These are phyloP conservation scores for Diplocarpon rosae DNA, from an alignment of 2,329 filamentous ascomycete genomes.

Conservation along the genomic window DNA sequence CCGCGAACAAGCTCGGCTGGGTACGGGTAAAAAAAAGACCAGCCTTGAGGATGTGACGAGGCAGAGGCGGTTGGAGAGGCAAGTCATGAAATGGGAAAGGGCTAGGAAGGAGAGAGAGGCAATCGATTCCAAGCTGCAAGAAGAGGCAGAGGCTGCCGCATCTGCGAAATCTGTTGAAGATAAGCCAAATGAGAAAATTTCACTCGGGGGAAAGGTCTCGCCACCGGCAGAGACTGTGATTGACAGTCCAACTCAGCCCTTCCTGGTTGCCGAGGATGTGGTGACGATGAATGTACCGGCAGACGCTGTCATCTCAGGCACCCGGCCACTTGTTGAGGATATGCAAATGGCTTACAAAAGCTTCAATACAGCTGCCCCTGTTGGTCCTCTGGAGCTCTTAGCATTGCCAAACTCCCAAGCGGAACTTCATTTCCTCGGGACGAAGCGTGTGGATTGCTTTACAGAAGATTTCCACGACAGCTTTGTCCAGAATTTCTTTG, in stretches of 20 bases:
- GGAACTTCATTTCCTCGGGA: background rate
- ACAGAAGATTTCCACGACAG: conserved; percentile 1
- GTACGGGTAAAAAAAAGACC: conserved; percentile 53
- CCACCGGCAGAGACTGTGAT: background rate
- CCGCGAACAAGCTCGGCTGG: conserved; percentile 63
- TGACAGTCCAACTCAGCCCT: background rate
- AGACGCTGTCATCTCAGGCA: too few species aligned
- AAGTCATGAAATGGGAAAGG: conserved; percentile 79
- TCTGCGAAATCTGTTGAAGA: background rate
- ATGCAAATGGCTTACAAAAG: background rate
- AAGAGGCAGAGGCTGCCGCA: conserved; percentile 31
- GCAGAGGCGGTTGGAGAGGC: conserved; percentile 67
- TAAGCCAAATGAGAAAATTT: background rate
- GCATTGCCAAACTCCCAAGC: conserved; percentile 40
- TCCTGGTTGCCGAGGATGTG: background rate
- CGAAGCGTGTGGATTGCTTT: background rate
- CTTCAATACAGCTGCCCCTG: conserved; percentile 10
- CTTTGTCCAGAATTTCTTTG: conserved; percentile 2
- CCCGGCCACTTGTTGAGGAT: too few species aligned
- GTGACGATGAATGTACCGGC: too few species aligned
- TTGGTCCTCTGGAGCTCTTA: conserved; percentile 34
- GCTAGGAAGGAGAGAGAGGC: conserved; percentile 79
- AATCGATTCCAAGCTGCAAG: conserved; percentile 59
- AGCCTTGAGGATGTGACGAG: conserved; percentile 68
- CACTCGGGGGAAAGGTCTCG: background rate